These are phyloP conservation scores for Trametes punicea DNA, from an alignment of 768 basidiomycete genomes.

Conservation along the genomic window DNA sequence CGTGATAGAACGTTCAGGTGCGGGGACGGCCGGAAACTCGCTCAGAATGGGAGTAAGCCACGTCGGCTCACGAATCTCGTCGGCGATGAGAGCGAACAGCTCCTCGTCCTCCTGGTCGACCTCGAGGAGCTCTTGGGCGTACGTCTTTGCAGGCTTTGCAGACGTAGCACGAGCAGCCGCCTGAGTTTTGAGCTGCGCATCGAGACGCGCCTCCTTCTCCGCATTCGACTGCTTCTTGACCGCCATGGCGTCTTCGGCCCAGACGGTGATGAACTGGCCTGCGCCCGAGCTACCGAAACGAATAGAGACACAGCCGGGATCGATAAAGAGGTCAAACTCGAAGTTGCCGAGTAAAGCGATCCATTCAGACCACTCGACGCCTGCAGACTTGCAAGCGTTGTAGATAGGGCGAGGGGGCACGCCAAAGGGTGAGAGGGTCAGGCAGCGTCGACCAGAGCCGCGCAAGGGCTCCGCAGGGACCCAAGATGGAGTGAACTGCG, in stretches of 20 bases:
- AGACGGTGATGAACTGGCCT: slow-evolving; percentile 55
- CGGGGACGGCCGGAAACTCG: slow-evolving; percentile 48
- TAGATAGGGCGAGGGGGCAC: slow-evolving; percentile 72
- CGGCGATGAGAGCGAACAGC: slow-evolving; percentile 70
- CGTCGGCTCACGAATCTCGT: slow-evolving; percentile 64
- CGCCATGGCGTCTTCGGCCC: slow-evolving; percentile 51
- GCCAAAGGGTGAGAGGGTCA: slow-evolving; percentile 65
- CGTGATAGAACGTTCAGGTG: slow-evolving; percentile 35
- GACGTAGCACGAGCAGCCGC: slow-evolving; percentile 22
- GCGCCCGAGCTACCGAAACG: slow-evolving; percentile 49
- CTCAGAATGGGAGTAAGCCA: slow-evolving; percentile 66
- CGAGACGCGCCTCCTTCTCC: slow-evolving; percentile 20
- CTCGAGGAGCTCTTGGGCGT: slow-evolving; percentile 72
- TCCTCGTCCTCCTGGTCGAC: slow-evolving; percentile 71
- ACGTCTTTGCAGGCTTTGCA: slow-evolving; percentile 45
- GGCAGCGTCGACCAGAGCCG: slow-evolving; percentile 70
- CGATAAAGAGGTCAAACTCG: slow-evolving; percentile 78
- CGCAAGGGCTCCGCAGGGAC: slow-evolving; percentile 57
- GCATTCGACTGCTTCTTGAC: slow-evolving; percentile 25
- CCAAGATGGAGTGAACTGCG: slow-evolving; percentile 69
- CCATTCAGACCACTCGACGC: slow-evolving; percentile 82
- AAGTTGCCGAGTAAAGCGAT: slow-evolving; percentile 61
- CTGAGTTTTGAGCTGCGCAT: slow-evolving; percentile 24
- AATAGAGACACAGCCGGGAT: slow-evolving; percentile 74
- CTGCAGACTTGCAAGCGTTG: slow-evolving; percentile 63